A percentile compares a stretch with the other conserved stretches of the same genome.
phyloP scores from a whole-genome alignment of 305 asterid species.

The Nicotiana rustica region DNA sequence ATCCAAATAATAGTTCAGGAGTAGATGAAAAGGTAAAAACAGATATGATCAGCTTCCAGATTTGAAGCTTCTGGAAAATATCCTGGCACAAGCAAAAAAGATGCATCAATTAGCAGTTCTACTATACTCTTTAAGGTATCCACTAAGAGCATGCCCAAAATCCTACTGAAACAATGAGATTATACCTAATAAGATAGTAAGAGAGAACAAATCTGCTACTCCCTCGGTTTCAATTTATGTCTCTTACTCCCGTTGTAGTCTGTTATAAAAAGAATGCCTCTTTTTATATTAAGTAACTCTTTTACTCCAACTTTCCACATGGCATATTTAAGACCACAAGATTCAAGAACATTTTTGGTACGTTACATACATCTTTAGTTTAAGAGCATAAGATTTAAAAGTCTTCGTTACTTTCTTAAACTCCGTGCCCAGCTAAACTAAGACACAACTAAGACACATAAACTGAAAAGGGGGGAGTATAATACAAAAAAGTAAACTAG shows the following conservation, averaged over 20 bases:
- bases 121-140: not conserved
- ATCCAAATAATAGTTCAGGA: constrained; percentile 95
- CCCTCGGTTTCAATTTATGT: no score
- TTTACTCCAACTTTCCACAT: no score
- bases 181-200: not conserved
- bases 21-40: constrained; percentile 93
- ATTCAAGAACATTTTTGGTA: no score
- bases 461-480: no score
- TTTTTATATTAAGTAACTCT: no score
- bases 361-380: no score
- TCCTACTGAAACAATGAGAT: constrained; percentile 1
- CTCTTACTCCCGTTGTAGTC: no score
- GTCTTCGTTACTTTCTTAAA: no score
- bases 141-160: not conserved
- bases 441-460: no score
- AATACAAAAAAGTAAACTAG: not conserved
- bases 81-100: constrained; percentile 67
- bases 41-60: constrained; percentile 94
- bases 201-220: not conserved
- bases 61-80: constrained; percentile 82
- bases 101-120: constrained; percentile 2
- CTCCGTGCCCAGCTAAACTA: not conserved
- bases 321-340: no score
- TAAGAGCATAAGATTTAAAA: no score
- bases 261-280: no score